phyloP scores from a whole-genome alignment of 2,329 filamentous ascomycete genomes.

The Aureobasidium sp. region DNA sequence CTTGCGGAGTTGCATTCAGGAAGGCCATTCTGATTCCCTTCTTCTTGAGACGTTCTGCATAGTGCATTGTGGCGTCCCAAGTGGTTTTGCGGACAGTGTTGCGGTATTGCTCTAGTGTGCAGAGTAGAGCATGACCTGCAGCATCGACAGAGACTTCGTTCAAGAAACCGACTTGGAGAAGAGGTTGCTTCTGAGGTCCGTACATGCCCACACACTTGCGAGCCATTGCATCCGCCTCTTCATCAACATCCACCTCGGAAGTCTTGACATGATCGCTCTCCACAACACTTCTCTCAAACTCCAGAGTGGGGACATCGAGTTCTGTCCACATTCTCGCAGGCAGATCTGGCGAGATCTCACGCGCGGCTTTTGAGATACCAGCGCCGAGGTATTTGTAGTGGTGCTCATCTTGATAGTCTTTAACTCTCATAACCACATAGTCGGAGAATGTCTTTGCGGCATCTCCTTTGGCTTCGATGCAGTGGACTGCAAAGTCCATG shows the following conservation, averaged over 20 bases:
- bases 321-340: constrained; percentile 67
- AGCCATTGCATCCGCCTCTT: constrained; percentile 73
- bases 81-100: constrained; percentile 52
- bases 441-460: constrained; percentile 28
- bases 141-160: constrained; percentile 64
- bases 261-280: constrained; percentile 74
- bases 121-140: constrained; percentile 53
- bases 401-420: constrained; percentile 54
- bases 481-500: constrained; percentile 59
- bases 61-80: constrained; percentile 57
- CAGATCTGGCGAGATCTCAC: constrained; percentile 53
- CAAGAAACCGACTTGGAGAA: constrained; percentile 56
- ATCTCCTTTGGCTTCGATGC: constrained; percentile 30
- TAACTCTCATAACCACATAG: constrained; percentile 49
- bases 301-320: constrained; percentile 65
- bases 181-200: constrained; percentile 60
- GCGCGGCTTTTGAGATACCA: constrained; percentile 55
- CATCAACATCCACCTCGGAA: constrained; percentile 57
- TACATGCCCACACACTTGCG: constrained; percentile 70
- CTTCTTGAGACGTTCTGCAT: constrained; percentile 52
- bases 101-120: constrained; percentile 49
- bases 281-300: constrained; percentile 48
- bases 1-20: constrained; percentile 72
- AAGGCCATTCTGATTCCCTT: constrained; percentile 63
- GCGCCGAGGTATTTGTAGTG: constrained; percentile 66